Conservation (phyloP, 2,329 filamentous ascomycete species). For the Colletotrichum tropicale region DNA sequence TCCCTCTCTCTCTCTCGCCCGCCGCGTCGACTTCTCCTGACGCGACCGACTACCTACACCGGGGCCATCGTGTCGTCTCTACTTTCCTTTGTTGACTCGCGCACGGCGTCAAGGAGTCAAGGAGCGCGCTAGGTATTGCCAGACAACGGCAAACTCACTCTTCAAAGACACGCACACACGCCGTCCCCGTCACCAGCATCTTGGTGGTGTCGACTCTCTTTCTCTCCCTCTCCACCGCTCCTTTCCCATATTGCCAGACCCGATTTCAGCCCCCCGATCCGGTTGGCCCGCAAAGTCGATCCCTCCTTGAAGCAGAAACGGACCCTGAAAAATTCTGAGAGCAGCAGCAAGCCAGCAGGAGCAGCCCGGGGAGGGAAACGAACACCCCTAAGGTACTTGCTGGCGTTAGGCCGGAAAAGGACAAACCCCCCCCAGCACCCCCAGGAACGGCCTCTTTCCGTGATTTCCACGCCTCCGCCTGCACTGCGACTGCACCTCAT, state of each 20-base stretch:
- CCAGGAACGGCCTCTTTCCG: constrained; percentile 6
- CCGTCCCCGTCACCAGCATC: neutral
- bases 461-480: neutral
- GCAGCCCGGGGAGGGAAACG: neutral
- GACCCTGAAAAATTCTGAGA: constrained; percentile 12
- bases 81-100: constrained; percentile 1
- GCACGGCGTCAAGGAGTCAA: neutral
- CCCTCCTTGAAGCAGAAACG: neutral
- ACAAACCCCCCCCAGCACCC: neutral
- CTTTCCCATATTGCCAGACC: neutral
- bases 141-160: neutral
- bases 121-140: neutral
- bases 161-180: neutral
- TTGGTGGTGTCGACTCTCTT: neutral
- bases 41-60: neutral
- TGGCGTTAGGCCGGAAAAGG: constrained; percentile 6
- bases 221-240: neutral
- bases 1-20: neutral
- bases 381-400: neutral
- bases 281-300: constrained; percentile 5
- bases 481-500: constrained; percentile 1
- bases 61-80: neutral
- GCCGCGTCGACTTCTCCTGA: neutral
- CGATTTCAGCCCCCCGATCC: neutral
- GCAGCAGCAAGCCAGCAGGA: neutral